These are phyloP conservation scores for Heliosperma pusillum DNA, from an alignment of 148 eudicot genomes.

Conservation along the genomic window DNA sequence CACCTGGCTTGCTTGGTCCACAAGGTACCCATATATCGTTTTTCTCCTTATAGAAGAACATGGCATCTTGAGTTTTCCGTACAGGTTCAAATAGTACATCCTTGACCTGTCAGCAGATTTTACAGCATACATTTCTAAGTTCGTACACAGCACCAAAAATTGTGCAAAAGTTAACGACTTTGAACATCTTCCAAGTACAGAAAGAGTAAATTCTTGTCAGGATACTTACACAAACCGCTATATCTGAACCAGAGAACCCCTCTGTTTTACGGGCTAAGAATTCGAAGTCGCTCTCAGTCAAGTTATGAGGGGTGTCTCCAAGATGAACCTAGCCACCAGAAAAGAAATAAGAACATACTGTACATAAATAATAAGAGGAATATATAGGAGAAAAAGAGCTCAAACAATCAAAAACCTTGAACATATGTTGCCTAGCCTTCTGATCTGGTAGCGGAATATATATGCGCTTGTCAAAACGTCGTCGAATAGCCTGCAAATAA, in stretches of 20 bases:
- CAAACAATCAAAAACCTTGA: slow-evolving; percentile 52
- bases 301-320: slow-evolving; percentile 90
- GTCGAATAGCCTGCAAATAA: slow-evolving; percentile 69
- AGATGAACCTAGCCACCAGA: slow-evolving; percentile 70
- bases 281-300: slow-evolving; percentile 86
- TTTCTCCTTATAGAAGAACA: slow-evolving; percentile 59
- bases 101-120: slow-evolving; percentile 54
- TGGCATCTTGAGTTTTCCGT: slow-evolving; percentile 96
- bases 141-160: not conserved
- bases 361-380: not conserved
- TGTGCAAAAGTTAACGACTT: not conserved
- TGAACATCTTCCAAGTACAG: too few relatives aligned
- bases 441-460: slow-evolving; percentile 93
- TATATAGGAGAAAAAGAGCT: not conserved
- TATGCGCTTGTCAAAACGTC: slow-evolving; percentile 97
- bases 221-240: slow-evolving; percentile 90
- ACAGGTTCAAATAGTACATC: slow-evolving; percentile 98
- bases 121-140: not conserved
- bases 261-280: slow-evolving; percentile 68
- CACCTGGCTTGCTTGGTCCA: slow-evolving; percentile 87
- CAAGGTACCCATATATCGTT: slow-evolving; percentile 77
- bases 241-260: slow-evolving; percentile 96
- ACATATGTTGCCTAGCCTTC: slow-evolving; percentile 97
- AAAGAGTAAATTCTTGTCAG: not conserved
- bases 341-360: not conserved